phyloP scores from a whole-genome alignment of 306 rosid genomes.

The Comarum palustre region DNA sequence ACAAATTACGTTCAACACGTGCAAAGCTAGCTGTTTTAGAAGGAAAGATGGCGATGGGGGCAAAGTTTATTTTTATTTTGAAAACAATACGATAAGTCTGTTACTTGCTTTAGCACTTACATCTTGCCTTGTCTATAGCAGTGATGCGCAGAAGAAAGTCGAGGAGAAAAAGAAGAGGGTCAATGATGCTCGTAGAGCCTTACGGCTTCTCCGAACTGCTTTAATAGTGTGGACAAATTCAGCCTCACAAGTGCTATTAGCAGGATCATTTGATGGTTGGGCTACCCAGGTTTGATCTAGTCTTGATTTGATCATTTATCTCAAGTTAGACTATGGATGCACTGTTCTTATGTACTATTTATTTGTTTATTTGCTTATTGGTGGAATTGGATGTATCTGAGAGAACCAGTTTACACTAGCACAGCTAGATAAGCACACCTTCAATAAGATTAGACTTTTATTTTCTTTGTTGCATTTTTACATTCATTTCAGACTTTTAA shows the following conservation, averaged over 20 bases:
- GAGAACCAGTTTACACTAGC: neutral
- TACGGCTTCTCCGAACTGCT: constrained; percentile 47
- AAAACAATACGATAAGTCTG: neutral
- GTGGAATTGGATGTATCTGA: neutral
- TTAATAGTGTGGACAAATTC: constrained; percentile 70
- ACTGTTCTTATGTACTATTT: neutral
- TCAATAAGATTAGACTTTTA: neutral
- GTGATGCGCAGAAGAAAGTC: constrained; percentile 55
- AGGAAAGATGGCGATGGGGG: constrained; percentile 76
- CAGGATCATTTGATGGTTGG: constrained; percentile 97
- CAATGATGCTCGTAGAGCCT: constrained; percentile 50
- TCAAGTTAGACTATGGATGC: neutral
- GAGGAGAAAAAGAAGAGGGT: constrained; percentile 71
- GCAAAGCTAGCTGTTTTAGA: constrained; percentile 79
- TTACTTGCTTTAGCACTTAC: constrained; percentile 20
- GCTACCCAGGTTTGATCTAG: constrained; percentile 56
- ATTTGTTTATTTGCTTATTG: neutral
- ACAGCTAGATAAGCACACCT: neutral
- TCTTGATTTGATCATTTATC: constrained; percentile 13
- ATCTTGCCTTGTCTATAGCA: constrained; percentile 28
- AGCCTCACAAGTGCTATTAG: constrained; percentile 77
- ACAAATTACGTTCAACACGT: constrained; percentile 60
- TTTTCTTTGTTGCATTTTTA: neutral
- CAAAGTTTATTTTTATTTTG: constrained; percentile 19
- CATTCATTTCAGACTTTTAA: neutral